These are phyloP conservation scores for Hymenoscyphus fructigenus DNA, from an alignment of 2,329 filamentous ascomycete genomes.

Conservation along the genomic window DNA sequence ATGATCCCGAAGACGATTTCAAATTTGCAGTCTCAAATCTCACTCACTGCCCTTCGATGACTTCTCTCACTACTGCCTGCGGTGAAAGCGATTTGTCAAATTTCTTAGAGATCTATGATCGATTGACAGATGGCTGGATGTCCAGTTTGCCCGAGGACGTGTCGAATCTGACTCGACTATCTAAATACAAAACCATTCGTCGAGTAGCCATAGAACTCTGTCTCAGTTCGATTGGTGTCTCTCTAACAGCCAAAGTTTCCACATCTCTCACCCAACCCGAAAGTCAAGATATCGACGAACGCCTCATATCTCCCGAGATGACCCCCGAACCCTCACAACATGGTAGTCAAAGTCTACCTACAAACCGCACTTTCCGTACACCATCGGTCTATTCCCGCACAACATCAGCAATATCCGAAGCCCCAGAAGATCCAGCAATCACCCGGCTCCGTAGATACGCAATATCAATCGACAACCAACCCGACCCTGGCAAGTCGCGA, in stretches of 20 bases:
- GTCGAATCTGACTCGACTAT: slow-evolving; percentile 27
- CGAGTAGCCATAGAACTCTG: slow-evolving; percentile 34
- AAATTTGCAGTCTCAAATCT: slow-evolving; percentile 27
- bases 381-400: slow-evolving; percentile 32
- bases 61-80: slow-evolving; percentile 11
- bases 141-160: slow-evolving; percentile 29
- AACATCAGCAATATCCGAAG: slow-evolving; percentile 22
- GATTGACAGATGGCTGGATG: slow-evolving; percentile 34
- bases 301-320: slow-evolving; percentile 24
- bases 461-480: slow-evolving; percentile 33
- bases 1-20: slow-evolving; percentile 15
- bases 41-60: slow-evolving; percentile 17
- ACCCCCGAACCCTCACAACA: slow-evolving; percentile 12
- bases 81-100: slow-evolving; percentile 13
- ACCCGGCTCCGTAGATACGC: slow-evolving; percentile 39
- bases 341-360: slow-evolving; percentile 21
- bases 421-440: slow-evolving; percentile 35
- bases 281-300: background rate
- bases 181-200: slow-evolving; percentile 33
- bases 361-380: slow-evolving; percentile 22
- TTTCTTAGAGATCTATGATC: slow-evolving; percentile 33
- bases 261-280: background rate
- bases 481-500: slow-evolving; percentile 30
- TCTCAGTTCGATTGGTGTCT: slow-evolving; percentile 33
- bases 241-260: slow-evolving; percentile 20